These are phyloP conservation scores for Calonectria naviculata DNA, from an alignment of 2,329 filamentous ascomycete species.

Conservation along the genomic window DNA sequence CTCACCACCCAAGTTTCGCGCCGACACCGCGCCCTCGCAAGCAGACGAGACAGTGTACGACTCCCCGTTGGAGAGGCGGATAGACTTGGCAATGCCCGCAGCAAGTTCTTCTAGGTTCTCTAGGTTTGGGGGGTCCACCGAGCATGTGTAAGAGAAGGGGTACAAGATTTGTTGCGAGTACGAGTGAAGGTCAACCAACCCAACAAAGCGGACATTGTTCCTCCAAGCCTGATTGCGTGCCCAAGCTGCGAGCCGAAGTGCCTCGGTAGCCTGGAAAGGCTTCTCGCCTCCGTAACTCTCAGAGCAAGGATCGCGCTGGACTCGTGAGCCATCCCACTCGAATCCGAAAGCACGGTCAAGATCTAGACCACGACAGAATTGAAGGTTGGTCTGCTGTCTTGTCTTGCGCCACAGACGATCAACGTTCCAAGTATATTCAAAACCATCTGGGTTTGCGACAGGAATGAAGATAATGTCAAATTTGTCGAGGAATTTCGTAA, in stretches of 20 bases:
- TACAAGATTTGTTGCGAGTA: constrained; percentile 97
- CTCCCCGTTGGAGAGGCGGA: constrained; percentile 82
- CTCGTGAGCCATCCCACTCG: constrained; percentile 79
- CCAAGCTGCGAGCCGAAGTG: constrained; percentile 82
- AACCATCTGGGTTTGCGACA: constrained; percentile 92
- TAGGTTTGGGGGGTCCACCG: constrained; percentile 80
- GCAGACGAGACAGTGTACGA: constrained; percentile 83
- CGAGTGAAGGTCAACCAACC: constrained; percentile 89
- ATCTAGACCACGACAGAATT: constrained; percentile 89
- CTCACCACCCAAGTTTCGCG: constrained; percentile 34
- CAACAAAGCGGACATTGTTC: constrained; percentile 81
- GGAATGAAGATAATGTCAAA: constrained; percentile 93
- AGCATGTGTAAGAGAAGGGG: constrained; percentile 90
- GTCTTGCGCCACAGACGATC: constrained; percentile 98
- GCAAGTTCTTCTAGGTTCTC: constrained; percentile 95
- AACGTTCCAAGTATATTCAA: constrained; percentile 91
- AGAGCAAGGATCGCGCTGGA: constrained; percentile 83
- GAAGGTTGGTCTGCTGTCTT: constrained; percentile 82
- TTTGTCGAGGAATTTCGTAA: constrained; percentile 82
- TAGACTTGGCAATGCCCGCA: constrained; percentile 88
- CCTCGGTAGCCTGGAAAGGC: constrained; percentile 87
- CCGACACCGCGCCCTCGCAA: constrained; percentile 79
- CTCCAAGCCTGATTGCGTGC: constrained; percentile 78
- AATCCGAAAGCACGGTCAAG: constrained; percentile 89
- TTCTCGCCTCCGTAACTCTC: constrained; percentile 88